Evolutionary conservation across 768 basidiomycete genomes (phyloP), one percentile per base, ranked within the genome.

Genomic region (Suillus occidentalis): DNA sequence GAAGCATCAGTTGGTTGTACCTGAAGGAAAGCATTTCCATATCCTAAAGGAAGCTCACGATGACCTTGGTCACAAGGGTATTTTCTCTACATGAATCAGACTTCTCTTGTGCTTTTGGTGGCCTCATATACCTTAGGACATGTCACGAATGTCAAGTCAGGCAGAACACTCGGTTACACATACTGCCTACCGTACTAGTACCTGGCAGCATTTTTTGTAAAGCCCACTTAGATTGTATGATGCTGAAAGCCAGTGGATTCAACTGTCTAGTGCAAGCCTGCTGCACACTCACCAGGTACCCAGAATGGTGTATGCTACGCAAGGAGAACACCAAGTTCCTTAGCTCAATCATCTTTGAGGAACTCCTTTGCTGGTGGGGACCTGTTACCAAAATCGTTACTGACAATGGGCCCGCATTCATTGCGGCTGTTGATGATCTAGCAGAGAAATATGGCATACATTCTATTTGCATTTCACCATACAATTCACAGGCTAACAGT

Each of bases 211-310:
- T 53, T 10, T 53, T 31, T 28, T 8, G 18, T 0, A 53, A 14
- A 4, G 52, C 9, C 0, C 52, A 53, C 2, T 10, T 53, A 0
- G 18, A 53, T 9, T 61, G 40, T 0, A 67, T 69, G 57, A 67
- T 69, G 68, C 61, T 42, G 0, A 53, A 36, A 8, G 40, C 52
- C 0, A 6, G 42, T 0, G n/a, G 68, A 0, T 68, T 62, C 18
- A 5, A 25, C 0, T 76, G 67, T 12, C 72, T 80, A 7, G 68
- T 67, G 67, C 31, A 68, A 1, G 66, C 56, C 0, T 8, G 14
- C 0, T 68, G 65, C 1, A 12, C 57, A 0, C 39, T 70, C 0
- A 56, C 63, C 0, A 20, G 50, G 0, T 67, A 64, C 31, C 31
- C 31, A 31, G 31, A 31, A 31, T 31, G 31, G 31, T 4, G 31